Conservation (phyloP, 257 asterid genomes). For the Coffea eugenioides region DNA sequence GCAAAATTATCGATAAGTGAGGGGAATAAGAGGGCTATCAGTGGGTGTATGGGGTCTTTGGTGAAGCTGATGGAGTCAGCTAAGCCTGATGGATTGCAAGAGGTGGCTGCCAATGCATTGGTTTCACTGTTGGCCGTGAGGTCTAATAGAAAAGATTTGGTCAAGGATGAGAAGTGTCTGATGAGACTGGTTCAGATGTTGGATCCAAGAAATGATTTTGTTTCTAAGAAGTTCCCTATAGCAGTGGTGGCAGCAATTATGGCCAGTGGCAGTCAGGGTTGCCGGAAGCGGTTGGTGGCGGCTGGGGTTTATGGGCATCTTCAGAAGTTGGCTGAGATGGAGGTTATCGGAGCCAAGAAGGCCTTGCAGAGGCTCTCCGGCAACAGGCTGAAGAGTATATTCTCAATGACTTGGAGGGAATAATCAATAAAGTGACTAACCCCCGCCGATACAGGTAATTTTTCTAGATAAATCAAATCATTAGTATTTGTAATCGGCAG, state of each 20-base stretch:
- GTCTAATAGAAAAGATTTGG: conserved; percentile 71
- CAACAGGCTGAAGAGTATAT: conserved; percentile 66
- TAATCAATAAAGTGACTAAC: conserved; percentile 34
- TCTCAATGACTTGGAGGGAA: conserved; percentile 76
- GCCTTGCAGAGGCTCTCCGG: conserved; percentile 87
- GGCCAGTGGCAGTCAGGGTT: conserved; percentile 89
- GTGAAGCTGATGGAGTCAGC: conserved; percentile 81
- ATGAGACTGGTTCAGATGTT: conserved; percentile 73
- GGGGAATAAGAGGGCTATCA: conserved; percentile 62
- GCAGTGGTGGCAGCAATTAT: conserved; percentile 66
- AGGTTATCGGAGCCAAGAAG: conserved; percentile 77
- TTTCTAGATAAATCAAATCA: background rate
- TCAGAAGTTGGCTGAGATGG: conserved; percentile 67
- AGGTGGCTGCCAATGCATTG: conserved; percentile 81
- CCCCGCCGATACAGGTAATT: conserved; percentile 46
- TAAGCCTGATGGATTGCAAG: conserved; percentile 93
- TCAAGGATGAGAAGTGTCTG: conserved; percentile 79
- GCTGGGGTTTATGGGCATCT: conserved; percentile 69
- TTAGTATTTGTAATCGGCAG: background rate
- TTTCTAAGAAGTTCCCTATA: conserved; percentile 75
- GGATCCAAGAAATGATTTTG: conserved; percentile 65
- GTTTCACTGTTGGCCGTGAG: conserved; percentile 62
- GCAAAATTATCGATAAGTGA: conserved; percentile 67
- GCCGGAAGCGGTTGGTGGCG: conserved; percentile 70
- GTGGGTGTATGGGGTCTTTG: conserved; percentile 71